These are phyloP conservation scores for Adiantum capillusveneris DNA, from an alignment of 75 land plant genomes.

Conservation along the genomic window DNA sequence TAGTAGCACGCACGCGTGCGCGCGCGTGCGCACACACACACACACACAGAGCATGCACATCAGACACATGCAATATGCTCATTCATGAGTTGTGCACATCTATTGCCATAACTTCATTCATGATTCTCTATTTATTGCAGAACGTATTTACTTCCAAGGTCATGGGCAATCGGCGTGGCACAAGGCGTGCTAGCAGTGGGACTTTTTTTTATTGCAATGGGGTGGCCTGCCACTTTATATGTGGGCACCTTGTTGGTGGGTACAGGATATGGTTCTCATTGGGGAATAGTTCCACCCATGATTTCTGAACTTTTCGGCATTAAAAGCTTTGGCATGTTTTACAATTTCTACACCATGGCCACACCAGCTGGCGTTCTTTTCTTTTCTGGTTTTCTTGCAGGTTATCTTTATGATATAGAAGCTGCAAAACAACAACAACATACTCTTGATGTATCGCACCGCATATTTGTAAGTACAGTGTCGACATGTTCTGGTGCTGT, in stretches of 20 bases:
- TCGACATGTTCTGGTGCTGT: conserved; percentile 57
- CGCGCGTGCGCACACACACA: too few species aligned
- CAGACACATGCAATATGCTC: too few species aligned
- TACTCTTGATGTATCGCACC: conserved; percentile 9
- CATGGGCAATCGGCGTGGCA: conserved; percentile 54
- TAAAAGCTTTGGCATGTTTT: conserved; percentile 74
- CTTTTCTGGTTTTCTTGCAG: conserved; percentile 80
- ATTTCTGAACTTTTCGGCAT: conserved; percentile 82
- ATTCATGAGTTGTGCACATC: background rate
- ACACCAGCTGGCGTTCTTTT: conserved; percentile 67
- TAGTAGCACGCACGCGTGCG: too few species aligned
- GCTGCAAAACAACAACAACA: conserved; percentile 54
- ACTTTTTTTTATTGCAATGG: conserved; percentile 59
- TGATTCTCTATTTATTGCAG: conserved; percentile 19
- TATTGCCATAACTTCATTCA: background rate
- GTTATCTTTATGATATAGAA: conserved; percentile 74
- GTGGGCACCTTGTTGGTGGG: conserved; percentile 67
- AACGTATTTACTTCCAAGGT: conserved; percentile 57
- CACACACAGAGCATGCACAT: too few species aligned
- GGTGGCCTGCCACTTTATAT: conserved; percentile 68
- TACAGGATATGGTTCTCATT: conserved; percentile 77
- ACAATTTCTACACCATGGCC: conserved; percentile 72
- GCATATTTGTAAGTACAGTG: conserved; percentile 17
- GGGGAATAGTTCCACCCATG: conserved; percentile 78
- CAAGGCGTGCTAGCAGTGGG: conserved; percentile 64